A percentile compares a stretch with the other conserved stretches of the same genome.
phyloP scores from a whole-genome alignment of 83 land plant species.

The Thuja plicata region DNA sequence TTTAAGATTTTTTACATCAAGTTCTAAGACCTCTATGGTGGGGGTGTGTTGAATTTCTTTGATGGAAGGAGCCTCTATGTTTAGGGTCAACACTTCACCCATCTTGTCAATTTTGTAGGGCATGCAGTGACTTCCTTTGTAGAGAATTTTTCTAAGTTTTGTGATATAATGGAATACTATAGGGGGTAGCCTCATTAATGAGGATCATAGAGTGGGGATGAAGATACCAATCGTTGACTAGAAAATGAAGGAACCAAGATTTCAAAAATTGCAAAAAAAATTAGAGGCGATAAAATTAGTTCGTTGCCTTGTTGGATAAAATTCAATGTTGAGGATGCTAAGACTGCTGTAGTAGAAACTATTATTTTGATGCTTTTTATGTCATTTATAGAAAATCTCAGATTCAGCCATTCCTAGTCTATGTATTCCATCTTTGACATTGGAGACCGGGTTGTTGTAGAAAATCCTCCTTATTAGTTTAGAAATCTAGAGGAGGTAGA shows the following conservation, averaged over 20 bases:
- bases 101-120: constrained; percentile 39
- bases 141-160: constrained; percentile 30
- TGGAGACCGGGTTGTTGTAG: constrained; percentile 88
- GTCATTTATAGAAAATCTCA: constrained; percentile 79
- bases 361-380: constrained; percentile 66
- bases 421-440: constrained; percentile 91
- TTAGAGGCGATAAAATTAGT: background rate
- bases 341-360: constrained; percentile 69
- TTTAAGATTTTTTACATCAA: constrained; percentile 25
- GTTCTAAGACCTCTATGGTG: background rate
- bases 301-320: constrained; percentile 46
- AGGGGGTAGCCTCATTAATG: background rate
- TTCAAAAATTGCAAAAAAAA: background rate
- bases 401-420: constrained; percentile 81
- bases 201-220: constrained; percentile 7
- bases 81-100: constrained; percentile 31
- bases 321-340: constrained; percentile 68
- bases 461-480: too few species aligned
- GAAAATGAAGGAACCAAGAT: background rate
- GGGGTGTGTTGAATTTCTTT: constrained; percentile 45
- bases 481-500: too few species aligned
- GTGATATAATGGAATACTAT: constrained; percentile 13
- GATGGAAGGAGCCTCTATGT: constrained; percentile 9
- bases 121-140: constrained; percentile 55
- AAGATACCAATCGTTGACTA: background rate